Evolutionary conservation across 345 rosid genomes (phyloP), one percentile per base, ranked within the genome.

Genomic region (Arabis alpina): DNA sequence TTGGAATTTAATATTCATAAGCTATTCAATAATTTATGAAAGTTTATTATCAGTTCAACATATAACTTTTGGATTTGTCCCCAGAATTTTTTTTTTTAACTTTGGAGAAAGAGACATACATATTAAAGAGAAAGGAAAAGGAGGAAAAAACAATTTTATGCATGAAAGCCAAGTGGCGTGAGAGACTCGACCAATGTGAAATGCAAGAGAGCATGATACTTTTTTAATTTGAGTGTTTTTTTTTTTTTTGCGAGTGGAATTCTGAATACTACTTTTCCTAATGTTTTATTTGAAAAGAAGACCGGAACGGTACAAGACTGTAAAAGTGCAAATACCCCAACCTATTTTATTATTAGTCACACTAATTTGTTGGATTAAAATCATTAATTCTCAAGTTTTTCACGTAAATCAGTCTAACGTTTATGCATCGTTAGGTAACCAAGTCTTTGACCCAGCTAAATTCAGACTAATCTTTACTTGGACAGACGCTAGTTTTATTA

Each of bases 131-230:
- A 23, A 30, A 11, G 15, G 28, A 9, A 54, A 25, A 4, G n/a
- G 36, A 19, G 14, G 50, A 55, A 55, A 14, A 24, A 2, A 24
- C 10, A 2, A 14, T 65, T 42, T 27, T 7, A 28, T 49, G 54
- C 66, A 66, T 73, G 77, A 62, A 73, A 24, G 66, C 72, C 77
- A 73, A n/a, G 32, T 73, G 72, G 77, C 61, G 13, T 11, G 30
- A 48, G 53, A 50, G 40, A 50, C 47, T 73, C 24, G 61, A 24
- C 6, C 13, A 40, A 58, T 51, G 72, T 50, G 60, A 39, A 15
- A 64, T n/a, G 4, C 32, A 28, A 50, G 56, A 27, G 42, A 15
- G 32, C 24, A 32, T 14, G 5, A 19, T 5, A 48, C 10, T 5
- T 36, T 36, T 8, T 7, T 2, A 36, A 7, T 36, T 6, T 36